phyloP scores from a whole-genome alignment of 768 basidiomycete genomes.

The Sarcomyxa edulis region DNA sequence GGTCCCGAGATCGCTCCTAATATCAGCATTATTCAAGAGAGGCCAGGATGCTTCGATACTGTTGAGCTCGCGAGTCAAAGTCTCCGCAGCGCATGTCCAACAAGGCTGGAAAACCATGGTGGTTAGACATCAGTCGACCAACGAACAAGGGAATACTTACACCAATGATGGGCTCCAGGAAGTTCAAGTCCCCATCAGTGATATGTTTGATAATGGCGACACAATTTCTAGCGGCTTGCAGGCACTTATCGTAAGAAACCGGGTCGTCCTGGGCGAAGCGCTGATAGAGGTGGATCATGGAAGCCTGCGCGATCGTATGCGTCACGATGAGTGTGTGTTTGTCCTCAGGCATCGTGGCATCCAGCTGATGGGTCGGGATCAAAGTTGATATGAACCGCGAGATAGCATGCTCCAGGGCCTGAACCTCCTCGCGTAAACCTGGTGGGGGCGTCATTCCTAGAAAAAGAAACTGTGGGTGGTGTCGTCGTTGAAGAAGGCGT shows the following conservation, averaged over 20 bases:
- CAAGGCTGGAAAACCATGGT: slow-evolving; percentile 42
- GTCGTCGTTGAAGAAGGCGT: not conserved
- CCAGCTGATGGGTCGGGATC: slow-evolving; percentile 61
- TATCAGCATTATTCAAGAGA: slow-evolving; percentile 47
- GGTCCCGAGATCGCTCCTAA: slow-evolving; percentile 55
- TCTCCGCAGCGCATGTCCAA: slow-evolving; percentile 67
- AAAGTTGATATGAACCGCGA: slow-evolving; percentile 58
- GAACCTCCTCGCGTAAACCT: slow-evolving; percentile 52
- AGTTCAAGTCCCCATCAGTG: slow-evolving; percentile 58
- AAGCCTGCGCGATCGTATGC: slow-evolving; percentile 63
- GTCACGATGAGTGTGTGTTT: slow-evolving; percentile 53
- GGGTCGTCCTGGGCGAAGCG: slow-evolving; percentile 56
- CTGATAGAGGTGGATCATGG: slow-evolving; percentile 62
- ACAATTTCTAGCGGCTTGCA: slow-evolving; percentile 56
- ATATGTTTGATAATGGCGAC: slow-evolving; percentile 59
- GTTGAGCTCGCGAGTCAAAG: slow-evolving; percentile 62
- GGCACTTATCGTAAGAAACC: slow-evolving; percentile 60
- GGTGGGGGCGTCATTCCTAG: slow-evolving; percentile 40
- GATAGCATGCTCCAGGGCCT: slow-evolving; percentile 58
- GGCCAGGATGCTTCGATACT: slow-evolving; percentile 62
- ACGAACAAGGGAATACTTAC: slow-evolving; percentile 34
- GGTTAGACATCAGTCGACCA: not conserved
- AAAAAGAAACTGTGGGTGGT: slow-evolving; percentile 8
- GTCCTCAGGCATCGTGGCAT: slow-evolving; percentile 48
- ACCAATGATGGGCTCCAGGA: slow-evolving; percentile 74